Conservation (phyloP, 208 protist genomes). For the Leishmania arabica region DNA sequence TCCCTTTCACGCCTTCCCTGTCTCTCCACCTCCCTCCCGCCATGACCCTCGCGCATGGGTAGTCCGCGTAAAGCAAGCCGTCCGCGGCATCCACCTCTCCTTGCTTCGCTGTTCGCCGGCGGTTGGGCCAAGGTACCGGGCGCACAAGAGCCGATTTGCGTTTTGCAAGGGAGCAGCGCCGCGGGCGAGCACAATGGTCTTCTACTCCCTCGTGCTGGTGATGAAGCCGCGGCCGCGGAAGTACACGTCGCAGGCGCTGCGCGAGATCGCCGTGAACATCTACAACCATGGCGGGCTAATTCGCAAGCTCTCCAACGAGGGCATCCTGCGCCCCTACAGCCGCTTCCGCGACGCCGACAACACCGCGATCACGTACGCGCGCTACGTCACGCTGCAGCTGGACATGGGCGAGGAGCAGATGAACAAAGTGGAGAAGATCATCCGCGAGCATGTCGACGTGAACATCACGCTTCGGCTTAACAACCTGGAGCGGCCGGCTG, state of each 20-base stretch:
- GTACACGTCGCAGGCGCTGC: slow-evolving; percentile 75
- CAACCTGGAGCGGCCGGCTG: slow-evolving; percentile 69
- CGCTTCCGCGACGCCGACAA: slow-evolving; percentile 84
- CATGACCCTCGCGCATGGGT: background rate
- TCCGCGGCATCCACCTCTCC: background rate
- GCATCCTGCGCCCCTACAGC: slow-evolving; percentile 87
- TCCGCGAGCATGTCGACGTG: slow-evolving; percentile 85
- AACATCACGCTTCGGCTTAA: slow-evolving; percentile 76
- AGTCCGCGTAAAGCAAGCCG: background rate
- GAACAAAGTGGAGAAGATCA: slow-evolving; percentile 73
- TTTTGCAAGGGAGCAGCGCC: background rate
- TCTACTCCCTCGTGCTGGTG: slow-evolving; percentile 85
- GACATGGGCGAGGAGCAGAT: slow-evolving; percentile 88
- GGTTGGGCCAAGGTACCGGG: background rate
- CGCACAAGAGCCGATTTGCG: background rate
- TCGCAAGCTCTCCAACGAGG: slow-evolving; percentile 84
- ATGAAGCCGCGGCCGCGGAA: slow-evolving; percentile 82
- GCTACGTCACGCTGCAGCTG: slow-evolving; percentile 84
- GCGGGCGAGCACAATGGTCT: slow-evolving; percentile 60
- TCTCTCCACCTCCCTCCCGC: background rate
- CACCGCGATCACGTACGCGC: slow-evolving; percentile 76
- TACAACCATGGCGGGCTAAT: slow-evolving; percentile 86
- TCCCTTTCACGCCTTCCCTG: background rate
- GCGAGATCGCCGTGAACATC: slow-evolving; percentile 71
- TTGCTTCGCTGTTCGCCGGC: background rate